A percentile compares a stretch with the other conserved stretches of the same genome.
Conservation (phyloP, 768 basidiomycete species). For the Fomitopsis serialis region DNA sequence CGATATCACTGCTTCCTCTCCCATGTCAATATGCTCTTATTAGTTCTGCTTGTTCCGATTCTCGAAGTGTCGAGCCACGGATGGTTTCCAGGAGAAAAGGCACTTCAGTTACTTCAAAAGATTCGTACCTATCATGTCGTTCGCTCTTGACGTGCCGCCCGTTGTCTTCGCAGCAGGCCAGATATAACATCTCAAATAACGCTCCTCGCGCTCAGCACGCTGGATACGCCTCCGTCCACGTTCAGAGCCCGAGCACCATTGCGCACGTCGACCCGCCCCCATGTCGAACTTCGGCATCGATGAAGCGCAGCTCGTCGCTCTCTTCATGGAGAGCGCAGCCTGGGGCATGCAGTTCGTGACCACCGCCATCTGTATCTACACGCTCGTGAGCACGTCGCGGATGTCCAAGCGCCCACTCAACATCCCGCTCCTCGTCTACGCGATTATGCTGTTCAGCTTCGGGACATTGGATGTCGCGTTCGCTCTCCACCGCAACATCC, state of each 20-base stretch:
- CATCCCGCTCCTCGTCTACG: not conserved
- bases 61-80: too few relatives aligned
- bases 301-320: not conserved
- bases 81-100: too few relatives aligned
- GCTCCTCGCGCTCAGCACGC: not conserved
- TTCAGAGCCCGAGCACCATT: not conserved
- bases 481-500: conserved; percentile 34
- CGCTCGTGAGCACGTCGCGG: not conserved
- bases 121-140: too few relatives aligned
- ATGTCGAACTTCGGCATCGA: not conserved
- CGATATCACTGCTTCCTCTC: too few relatives aligned
- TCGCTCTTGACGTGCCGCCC: too few relatives aligned
- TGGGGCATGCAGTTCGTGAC: not conserved
- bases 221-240: not conserved
- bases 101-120: too few relatives aligned
- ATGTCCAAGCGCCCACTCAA: not conserved
- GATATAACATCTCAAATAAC: too few relatives aligned
- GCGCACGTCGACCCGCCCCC: not conserved
- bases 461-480: conserved; percentile 19
- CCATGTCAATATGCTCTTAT: too few relatives aligned
- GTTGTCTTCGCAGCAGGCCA: too few relatives aligned
- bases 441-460: not conserved
- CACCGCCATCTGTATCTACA: not conserved
- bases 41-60: too few relatives aligned
- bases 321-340: conserved; percentile 1